Evolutionary conservation across 441 rosid genomes (phyloP).

Genomic region (Euphorbia corollata): DNA sequence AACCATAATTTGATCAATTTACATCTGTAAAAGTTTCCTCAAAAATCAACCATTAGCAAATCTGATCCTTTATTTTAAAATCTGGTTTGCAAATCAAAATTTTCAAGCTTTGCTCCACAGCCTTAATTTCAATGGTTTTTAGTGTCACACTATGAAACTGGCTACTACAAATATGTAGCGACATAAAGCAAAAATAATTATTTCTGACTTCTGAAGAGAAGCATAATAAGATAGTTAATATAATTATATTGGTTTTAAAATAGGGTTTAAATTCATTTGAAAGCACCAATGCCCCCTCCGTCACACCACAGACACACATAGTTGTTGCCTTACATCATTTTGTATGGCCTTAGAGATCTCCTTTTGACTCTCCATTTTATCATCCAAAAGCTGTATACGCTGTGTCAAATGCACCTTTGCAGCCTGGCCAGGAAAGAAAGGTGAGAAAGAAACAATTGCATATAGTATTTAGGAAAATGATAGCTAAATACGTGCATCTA

Average conservation of each 20-base stretch:
- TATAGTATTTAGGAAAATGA: background rate
- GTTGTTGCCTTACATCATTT: conserved; percentile 44
- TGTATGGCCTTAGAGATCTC: conserved; percentile 67
- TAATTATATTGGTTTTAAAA: background rate
- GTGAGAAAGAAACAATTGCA: background rate
- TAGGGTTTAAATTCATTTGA: conserved; percentile 3
- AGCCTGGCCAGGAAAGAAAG: conserved; percentile 37
- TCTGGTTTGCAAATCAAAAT: background rate
- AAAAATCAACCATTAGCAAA: background rate
- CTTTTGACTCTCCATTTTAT: conserved; percentile 75
- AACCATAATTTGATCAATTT: background rate
- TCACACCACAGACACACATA: background rate
- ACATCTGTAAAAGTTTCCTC: background rate
- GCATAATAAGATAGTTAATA: background rate
- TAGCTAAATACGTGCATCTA: background rate
- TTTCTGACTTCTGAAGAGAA: background rate
- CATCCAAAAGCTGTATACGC: conserved; percentile 63
- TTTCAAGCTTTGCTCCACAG: conserved; percentile 3
- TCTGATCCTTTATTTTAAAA: background rate
- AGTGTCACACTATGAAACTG: background rate
- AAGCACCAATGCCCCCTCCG: background rate
- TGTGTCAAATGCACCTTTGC: conserved; percentile 84
- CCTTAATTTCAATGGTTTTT: background rate
- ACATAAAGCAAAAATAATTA: background rate
- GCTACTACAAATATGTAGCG: background rate